Evolutionary conservation across 192 early-diverging fungal genomes (phyloP).

Genomic region (Coemansia sp.): DNA sequence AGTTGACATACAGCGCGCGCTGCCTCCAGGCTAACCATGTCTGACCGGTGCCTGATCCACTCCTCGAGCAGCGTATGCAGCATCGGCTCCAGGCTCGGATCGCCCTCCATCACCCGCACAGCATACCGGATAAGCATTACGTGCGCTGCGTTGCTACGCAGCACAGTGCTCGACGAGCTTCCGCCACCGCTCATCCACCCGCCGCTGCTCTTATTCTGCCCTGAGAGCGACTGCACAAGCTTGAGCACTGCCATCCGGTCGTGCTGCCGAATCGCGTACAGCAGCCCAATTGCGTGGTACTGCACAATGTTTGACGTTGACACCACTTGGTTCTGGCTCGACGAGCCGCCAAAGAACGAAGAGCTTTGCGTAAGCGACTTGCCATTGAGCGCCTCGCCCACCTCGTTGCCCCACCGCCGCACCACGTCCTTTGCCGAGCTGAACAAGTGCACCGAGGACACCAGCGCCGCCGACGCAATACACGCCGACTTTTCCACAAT

Average conservation of each 20-base stretch:
- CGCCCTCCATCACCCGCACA: conserved; percentile 80
- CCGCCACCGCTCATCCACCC: conserved; percentile 56
- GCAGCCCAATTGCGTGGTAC: conserved; percentile 95
- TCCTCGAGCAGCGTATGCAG: conserved; percentile 85
- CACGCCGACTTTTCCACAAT: conserved; percentile 93
- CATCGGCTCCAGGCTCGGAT: conserved; percentile 55
- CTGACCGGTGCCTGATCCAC: conserved; percentile 90
- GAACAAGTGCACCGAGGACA: conserved; percentile 87
- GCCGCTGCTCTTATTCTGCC: conserved; percentile 34
- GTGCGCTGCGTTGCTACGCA: conserved; percentile 84
- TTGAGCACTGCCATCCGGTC: conserved; percentile 98
- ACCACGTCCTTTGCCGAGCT: conserved; percentile 84
- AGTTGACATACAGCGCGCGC: conserved; percentile 95
- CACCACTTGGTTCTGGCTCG: conserved; percentile 30
- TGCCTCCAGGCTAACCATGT: conserved; percentile 98
- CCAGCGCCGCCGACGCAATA: conserved; percentile 87
- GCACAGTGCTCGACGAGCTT: conserved; percentile 53
- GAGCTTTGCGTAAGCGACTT: conserved; percentile 61
- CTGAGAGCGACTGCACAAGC: conserved; percentile 84
- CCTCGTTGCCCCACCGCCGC: conserved; percentile 96
- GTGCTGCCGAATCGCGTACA: conserved; percentile 94
- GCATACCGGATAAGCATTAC: conserved; percentile 93
- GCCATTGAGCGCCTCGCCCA: conserved; percentile 87
- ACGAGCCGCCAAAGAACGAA: conserved; percentile 47
- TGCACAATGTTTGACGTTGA: conserved; percentile 85